Evolutionary conservation across 2,329 filamentous ascomycete genomes (phyloP).

Genomic region (Penicillium sp.): DNA sequence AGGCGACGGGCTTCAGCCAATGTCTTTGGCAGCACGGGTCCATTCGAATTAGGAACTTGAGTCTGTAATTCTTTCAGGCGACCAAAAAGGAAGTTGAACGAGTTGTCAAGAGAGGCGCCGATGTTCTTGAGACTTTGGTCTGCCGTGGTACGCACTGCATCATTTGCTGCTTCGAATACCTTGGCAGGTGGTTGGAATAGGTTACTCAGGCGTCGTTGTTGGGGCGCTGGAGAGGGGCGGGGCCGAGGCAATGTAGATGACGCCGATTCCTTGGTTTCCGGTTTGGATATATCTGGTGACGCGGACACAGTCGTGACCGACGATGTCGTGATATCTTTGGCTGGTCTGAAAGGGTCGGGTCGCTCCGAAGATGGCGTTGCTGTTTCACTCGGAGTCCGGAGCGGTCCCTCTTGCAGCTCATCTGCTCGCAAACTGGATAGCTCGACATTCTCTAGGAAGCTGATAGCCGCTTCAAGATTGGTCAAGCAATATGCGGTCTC

Average conservation of each 20-base stretch:
- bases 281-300: constrained; percentile 31
- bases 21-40: constrained; percentile 72
- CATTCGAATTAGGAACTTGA: constrained; percentile 45
- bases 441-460: constrained; percentile 93
- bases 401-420: constrained; percentile 67
- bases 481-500: constrained; percentile 96
- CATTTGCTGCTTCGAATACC: constrained; percentile 77
- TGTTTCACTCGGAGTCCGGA: constrained; percentile 51
- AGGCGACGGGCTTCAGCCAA: constrained; percentile 89
- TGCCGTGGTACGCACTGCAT: constrained; percentile 81
- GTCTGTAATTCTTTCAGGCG: constrained; percentile 70
- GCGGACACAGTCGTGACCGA: constrained; percentile 30
- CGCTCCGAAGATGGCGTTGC: constrained; percentile 27
- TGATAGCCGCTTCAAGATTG: constrained; percentile 91
- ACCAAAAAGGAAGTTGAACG: constrained; percentile 89
- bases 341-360: constrained; percentile 25
- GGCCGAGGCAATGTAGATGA: constrained; percentile 36
- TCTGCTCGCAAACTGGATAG: constrained; percentile 82
- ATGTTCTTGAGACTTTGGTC: constrained; percentile 93
- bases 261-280: constrained; percentile 29
- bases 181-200: constrained; percentile 82
- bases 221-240: constrained; percentile 42
- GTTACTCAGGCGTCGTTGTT: constrained; percentile 77
- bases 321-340: constrained; percentile 27
- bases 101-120: constrained; percentile 83